These are phyloP conservation scores for Fusarium oxysporum DNA, from an alignment of 2,329 filamentous ascomycete species.

Conservation along the genomic window DNA sequence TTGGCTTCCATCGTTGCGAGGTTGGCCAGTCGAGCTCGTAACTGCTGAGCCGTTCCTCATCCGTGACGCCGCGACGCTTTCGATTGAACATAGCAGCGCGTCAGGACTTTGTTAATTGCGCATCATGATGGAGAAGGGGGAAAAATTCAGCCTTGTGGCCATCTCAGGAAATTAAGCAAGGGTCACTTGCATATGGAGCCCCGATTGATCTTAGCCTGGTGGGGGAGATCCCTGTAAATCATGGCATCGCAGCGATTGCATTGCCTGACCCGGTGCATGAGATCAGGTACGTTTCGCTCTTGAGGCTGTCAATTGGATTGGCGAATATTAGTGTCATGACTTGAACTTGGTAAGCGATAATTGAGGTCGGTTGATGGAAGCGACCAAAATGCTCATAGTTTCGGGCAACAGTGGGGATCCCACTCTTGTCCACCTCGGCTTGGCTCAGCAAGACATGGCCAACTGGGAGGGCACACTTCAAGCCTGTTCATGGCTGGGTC, in stretches of 20 bases:
- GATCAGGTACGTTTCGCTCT: background rate
- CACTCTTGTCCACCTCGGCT: background rate
- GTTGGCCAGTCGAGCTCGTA: constrained; percentile 38
- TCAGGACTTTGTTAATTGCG: background rate
- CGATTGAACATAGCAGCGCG: constrained; percentile 23
- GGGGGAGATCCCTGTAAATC: background rate
- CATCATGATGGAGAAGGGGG: background rate
- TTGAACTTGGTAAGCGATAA: background rate
- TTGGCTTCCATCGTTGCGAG: constrained; percentile 45
- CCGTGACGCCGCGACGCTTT: background rate
- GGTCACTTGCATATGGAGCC: background rate
- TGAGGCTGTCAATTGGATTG: background rate
- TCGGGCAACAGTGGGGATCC: constrained; percentile 25
- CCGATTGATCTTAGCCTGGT: background rate
- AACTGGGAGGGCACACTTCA: too few relatives aligned
- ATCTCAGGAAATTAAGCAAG: background rate
- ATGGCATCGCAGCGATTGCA: background rate
- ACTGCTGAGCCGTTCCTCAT: constrained; percentile 16
- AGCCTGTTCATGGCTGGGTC: too few relatives aligned
- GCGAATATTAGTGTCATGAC: background rate
- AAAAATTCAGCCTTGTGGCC: constrained; percentile 6
- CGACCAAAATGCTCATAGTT: background rate
- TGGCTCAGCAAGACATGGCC: background rate
- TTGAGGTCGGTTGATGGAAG: background rate
- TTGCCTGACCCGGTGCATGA: background rate